These are phyloP conservation scores for Penicillium sp. DNA, from an alignment of 2,329 filamentous ascomycete species.

Conservation along the genomic window DNA sequence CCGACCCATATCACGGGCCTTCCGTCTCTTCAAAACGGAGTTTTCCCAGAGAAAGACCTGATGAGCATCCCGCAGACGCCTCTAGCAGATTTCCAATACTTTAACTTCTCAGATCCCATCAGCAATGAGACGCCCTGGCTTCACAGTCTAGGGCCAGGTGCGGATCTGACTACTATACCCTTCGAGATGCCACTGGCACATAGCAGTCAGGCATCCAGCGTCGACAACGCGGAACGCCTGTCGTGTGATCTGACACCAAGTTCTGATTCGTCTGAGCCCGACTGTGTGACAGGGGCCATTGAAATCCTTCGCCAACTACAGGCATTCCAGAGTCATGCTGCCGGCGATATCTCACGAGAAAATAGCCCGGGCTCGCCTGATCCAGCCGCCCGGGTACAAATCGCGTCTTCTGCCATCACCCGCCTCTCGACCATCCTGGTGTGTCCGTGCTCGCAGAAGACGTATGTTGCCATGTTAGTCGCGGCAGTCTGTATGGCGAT, in stretches of 20 bases:
- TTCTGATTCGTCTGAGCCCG: slow-evolving; percentile 2
- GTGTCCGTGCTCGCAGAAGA: slow-evolving; percentile 10
- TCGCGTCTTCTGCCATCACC: slow-evolving; percentile 1
- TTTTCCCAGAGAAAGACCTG: neutral
- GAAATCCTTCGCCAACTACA: slow-evolving; percentile 4
- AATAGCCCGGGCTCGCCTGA: neutral
- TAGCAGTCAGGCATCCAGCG: slow-evolving; percentile 1
- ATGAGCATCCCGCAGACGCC: neutral
- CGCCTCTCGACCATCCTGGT: slow-evolving; percentile 10
- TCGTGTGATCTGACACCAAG: slow-evolving; percentile 1
- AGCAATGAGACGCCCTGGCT: neutral
- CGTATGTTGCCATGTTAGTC: slow-evolving; percentile 7
- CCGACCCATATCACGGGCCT: neutral
- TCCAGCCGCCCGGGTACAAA: neutral
- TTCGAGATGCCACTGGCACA: neutral
- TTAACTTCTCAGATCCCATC: neutral
- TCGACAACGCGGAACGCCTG: neutral
- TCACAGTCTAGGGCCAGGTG: neutral
- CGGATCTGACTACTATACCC: neutral
- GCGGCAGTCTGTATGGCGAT: slow-evolving; percentile 11
- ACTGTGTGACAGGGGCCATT: slow-evolving; percentile 5
- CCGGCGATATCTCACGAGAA: neutral
- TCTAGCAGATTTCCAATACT: neutral
- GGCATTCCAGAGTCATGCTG: neutral
- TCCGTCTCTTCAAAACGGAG: neutral